Evolutionary conservation across 2,329 filamentous ascomycete genomes (phyloP).

Genomic region (Cladosporium sphaerospermum): DNA sequence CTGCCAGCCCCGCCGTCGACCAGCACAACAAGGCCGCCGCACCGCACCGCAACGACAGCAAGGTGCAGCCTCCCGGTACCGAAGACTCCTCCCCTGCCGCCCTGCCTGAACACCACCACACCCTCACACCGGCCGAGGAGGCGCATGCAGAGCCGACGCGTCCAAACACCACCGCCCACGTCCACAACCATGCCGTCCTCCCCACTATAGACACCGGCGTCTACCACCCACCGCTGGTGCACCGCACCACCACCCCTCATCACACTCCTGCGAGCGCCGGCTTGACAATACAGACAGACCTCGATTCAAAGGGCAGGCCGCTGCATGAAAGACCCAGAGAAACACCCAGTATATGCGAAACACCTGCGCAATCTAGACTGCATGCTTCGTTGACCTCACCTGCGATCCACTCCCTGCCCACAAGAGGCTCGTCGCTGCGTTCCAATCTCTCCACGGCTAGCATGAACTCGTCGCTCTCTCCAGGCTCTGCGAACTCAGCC

Average conservation of each 20-base stretch:
- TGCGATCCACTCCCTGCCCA: conserved; percentile 20
- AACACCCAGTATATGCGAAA: conserved; percentile 29
- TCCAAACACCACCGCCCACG: neutral
- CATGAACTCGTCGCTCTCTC: conserved; percentile 40
- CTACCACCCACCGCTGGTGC: conserved; percentile 11
- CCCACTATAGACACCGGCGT: conserved; percentile 7
- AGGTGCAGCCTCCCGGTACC: neutral
- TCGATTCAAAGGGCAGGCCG: conserved; percentile 7
- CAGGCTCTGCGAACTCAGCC: conserved; percentile 36
- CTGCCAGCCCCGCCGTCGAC: neutral
- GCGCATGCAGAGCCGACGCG: neutral
- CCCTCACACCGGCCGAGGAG: neutral
- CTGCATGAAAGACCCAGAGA: conserved; percentile 8
- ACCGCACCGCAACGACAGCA: conserved; percentile 1
- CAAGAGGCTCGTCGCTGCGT: conserved; percentile 28
- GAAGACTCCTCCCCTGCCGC: neutral
- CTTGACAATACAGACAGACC: conserved; percentile 19
- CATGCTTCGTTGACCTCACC: conserved; percentile 35
- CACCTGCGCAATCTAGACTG: conserved; percentile 26
- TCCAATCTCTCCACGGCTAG: conserved; percentile 39
- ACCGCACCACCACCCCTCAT: conserved; percentile 10
- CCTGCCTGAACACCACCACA: neutral
- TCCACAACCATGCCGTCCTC: conserved; percentile 4
- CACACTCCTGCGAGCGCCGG: conserved; percentile 17
- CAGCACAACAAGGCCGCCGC: neutral